These are phyloP conservation scores for Scopulariopsis brevicaulis DNA, from an alignment of 2,329 filamentous ascomycete genomes.

Conservation along the genomic window DNA sequence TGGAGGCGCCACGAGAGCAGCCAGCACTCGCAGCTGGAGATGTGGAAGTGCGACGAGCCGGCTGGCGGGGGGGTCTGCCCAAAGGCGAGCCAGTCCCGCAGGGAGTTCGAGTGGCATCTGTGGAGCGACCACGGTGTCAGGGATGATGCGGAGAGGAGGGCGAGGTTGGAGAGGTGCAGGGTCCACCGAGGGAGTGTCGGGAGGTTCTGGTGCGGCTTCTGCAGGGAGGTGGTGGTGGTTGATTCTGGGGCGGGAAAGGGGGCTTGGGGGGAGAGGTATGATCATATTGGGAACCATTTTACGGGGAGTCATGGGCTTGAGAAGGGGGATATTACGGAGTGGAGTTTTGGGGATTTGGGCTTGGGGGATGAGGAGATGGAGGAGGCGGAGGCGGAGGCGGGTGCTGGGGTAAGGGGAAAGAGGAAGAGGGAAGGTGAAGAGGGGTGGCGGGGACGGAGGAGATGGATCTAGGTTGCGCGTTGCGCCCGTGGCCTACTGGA, in stretches of 20 bases:
- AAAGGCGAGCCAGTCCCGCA: slow-evolving; percentile 44
- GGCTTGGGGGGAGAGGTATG: slow-evolving; percentile 43
- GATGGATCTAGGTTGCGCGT: background rate
- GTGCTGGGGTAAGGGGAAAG: background rate
- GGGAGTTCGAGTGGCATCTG: slow-evolving; percentile 53
- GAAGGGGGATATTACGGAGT: slow-evolving; percentile 39
- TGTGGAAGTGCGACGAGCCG: slow-evolving; percentile 55
- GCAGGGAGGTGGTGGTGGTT: slow-evolving; percentile 35
- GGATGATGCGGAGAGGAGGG: slow-evolving; percentile 20
- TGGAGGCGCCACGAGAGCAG: slow-evolving; percentile 85
- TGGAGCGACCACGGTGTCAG: slow-evolving; percentile 30
- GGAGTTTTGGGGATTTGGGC: slow-evolving; percentile 29
- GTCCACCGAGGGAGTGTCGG: slow-evolving; percentile 53
- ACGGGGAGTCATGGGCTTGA: slow-evolving; percentile 31
- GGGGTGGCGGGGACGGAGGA: background rate
- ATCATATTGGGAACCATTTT: slow-evolving; percentile 70
- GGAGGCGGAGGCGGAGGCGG: background rate
- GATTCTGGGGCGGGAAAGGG: slow-evolving; percentile 10
- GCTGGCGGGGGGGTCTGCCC: slow-evolving; percentile 32
- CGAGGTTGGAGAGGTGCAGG: slow-evolving; percentile 38
- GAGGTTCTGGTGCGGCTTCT: slow-evolving; percentile 86
- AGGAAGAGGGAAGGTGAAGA: background rate
- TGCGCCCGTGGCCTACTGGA: background rate
- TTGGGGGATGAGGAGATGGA: background rate
- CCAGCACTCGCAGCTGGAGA: slow-evolving; percentile 62